phyloP scores from a whole-genome alignment of 2,329 filamentous ascomycete genomes.

The Orbilia blumenaviensis region DNA sequence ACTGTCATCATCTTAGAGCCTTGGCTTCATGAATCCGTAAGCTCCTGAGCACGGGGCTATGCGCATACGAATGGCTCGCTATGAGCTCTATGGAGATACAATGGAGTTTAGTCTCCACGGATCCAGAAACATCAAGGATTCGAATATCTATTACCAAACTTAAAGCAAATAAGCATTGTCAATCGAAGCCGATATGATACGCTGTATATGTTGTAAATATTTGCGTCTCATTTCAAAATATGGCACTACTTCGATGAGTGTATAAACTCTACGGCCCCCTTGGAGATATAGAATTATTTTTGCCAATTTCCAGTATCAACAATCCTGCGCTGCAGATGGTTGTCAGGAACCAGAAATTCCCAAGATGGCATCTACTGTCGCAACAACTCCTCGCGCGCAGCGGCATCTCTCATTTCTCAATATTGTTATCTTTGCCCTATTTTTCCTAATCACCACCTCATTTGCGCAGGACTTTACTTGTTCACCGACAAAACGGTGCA shows the following conservation, averaged over 20 bases:
- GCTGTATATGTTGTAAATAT: too few species aligned
- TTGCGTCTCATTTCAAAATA: background rate
- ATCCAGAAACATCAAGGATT: background rate
- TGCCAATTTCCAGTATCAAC: background rate
- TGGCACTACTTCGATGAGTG: background rate
- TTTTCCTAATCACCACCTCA: background rate
- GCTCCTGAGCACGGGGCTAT: background rate
- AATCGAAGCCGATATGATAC: background rate
- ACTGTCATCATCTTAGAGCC: background rate
- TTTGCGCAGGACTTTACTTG: constrained; percentile 19
- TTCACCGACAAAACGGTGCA: constrained; percentile 10
- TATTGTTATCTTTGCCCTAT: background rate
- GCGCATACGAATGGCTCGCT: background rate
- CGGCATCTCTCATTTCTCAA: background rate
- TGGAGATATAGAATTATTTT: background rate
- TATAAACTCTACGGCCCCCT: constrained; percentile 2
- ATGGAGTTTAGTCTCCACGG: background rate
- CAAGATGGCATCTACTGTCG: background rate
- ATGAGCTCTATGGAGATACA: background rate
- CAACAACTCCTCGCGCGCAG: background rate
- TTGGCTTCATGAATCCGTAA: background rate
- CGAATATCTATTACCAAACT: background rate
- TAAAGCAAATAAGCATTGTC: too few species aligned
- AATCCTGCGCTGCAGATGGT: too few species aligned
- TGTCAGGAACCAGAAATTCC: background rate